These are phyloP conservation scores for Deuterostichococcus epilithicus DNA, from an alignment of 139 green algal genomes.

Conservation along the genomic window DNA sequence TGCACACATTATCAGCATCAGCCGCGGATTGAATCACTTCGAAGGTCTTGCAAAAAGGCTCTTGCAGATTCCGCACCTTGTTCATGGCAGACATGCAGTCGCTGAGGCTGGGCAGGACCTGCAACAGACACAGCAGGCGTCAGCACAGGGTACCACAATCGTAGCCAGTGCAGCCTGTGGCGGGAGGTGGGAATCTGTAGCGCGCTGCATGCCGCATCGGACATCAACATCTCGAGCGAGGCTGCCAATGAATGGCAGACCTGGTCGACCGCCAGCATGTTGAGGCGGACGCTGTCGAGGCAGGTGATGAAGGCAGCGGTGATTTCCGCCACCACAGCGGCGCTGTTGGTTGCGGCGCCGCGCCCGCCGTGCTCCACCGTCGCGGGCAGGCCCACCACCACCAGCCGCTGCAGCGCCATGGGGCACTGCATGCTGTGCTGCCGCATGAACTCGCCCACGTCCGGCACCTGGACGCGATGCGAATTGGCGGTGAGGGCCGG, in stretches of 20 bases:
- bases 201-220: background rate
- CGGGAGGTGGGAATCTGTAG: background rate
- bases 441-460: slow-evolving; percentile 83
- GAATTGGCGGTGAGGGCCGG: too few species aligned
- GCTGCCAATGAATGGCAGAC: slow-evolving; percentile 20
- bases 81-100: slow-evolving; percentile 76
- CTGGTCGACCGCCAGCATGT: slow-evolving; percentile 91
- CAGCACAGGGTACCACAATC: background rate
- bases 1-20: background rate
- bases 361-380: slow-evolving; percentile 72
- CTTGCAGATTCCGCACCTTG: too few species aligned
- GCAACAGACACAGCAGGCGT: background rate
- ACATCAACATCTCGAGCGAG: background rate
- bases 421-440: slow-evolving; percentile 95
- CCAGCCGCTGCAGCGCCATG: slow-evolving; percentile 72
- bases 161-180: background rate
- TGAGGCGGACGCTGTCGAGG: slow-evolving; percentile 91
- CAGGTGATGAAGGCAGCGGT: slow-evolving; percentile 93
- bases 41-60: background rate
- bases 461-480: slow-evolving; percentile 62
- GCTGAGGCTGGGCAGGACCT: slow-evolving; percentile 80
- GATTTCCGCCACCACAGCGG: slow-evolving; percentile 67
- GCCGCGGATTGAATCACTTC: background rate
- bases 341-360: slow-evolving; percentile 14
- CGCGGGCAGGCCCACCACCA: slow-evolving; percentile 78